Conservation (phyloP, 495 filamentous ascomycete genomes). For the Hyaloscypha bicolor region DNA sequence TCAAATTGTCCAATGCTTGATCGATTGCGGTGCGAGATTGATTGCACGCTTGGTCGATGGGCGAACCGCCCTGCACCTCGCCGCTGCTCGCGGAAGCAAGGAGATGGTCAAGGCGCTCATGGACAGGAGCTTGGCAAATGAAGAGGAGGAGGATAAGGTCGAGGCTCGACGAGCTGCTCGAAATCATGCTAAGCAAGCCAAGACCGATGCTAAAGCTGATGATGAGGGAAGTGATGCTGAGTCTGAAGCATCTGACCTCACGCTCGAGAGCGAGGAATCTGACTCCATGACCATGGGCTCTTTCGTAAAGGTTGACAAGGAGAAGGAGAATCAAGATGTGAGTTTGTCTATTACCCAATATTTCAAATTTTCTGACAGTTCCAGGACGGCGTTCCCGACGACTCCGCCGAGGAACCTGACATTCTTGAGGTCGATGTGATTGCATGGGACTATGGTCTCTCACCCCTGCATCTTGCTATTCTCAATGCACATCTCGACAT, state of each 20-base stretch:
- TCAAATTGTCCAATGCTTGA: constrained; percentile 67
- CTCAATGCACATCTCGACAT: constrained; percentile 65
- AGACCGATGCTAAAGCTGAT: constrained; percentile 46
- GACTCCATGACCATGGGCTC: constrained; percentile 59
- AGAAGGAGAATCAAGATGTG: constrained; percentile 36
- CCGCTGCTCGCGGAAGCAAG: constrained; percentile 64
- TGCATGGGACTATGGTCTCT: constrained; percentile 73
- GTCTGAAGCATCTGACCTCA: constrained; percentile 37
- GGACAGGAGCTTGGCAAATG: constrained; percentile 68
- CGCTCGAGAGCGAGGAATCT: constrained; percentile 24
- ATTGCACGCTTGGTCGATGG: constrained; percentile 75
- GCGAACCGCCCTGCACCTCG: constrained; percentile 75
- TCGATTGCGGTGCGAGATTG: constrained; percentile 73
- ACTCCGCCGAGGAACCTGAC: constrained; percentile 66
- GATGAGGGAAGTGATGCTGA: constrained; percentile 44
- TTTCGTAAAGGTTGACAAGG: constrained; percentile 57
- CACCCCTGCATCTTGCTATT: constrained; percentile 78
- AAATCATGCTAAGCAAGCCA: constrained; percentile 37
- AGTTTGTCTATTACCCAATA: constrained; percentile 9
- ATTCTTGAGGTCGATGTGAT: constrained; percentile 74
- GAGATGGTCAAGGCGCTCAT: constrained; percentile 73
- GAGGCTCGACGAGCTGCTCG: constrained; percentile 36
- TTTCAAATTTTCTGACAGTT: not conserved
- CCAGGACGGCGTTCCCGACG: constrained; percentile 38
- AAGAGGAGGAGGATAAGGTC: constrained; percentile 62